Evolutionary conservation across 2,329 filamentous ascomycete genomes (phyloP).

Genomic region (Alternaria viburni): DNA sequence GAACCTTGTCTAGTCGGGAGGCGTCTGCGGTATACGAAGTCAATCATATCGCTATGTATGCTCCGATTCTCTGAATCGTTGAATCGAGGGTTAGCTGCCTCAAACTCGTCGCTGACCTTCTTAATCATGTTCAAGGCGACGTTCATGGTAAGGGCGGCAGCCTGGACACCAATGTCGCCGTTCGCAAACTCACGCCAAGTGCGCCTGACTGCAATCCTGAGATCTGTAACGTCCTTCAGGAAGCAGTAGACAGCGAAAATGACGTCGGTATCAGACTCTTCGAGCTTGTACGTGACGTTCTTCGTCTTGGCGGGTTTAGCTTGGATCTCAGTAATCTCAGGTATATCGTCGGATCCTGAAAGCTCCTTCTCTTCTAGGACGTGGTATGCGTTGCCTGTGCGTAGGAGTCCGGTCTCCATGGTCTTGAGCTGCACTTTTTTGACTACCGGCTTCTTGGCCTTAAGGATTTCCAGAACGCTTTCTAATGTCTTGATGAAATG

Average conservation of each 20-base stretch:
- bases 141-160: slow-evolving; percentile 42
- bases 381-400: too few relatives aligned
- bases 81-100: neutral
- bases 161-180: slow-evolving; percentile 38
- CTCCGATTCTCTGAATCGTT: neutral
- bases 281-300: slow-evolving; percentile 1
- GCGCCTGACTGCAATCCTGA: slow-evolving; percentile 35
- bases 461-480: too few relatives aligned
- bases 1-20: too few relatives aligned
- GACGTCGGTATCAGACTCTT: neutral
- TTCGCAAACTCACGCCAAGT: slow-evolving; percentile 41
- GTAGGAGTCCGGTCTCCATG: too few relatives aligned
- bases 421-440: too few relatives aligned
- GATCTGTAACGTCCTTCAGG: slow-evolving; percentile 38
- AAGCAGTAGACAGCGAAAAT: slow-evolving; percentile 33
- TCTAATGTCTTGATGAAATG: too few relatives aligned
- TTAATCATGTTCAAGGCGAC: slow-evolving; percentile 23
- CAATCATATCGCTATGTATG: too few relatives aligned
- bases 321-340: neutral
- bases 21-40: too few relatives aligned
- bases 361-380: too few relatives aligned
- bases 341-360: neutral
- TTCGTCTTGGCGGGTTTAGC: neutral
- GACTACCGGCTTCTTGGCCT: too few relatives aligned
- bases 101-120: neutral